Evolutionary conservation across 805 yeast species (phyloP).

Genomic region (Candida ipomoeae): DNA sequence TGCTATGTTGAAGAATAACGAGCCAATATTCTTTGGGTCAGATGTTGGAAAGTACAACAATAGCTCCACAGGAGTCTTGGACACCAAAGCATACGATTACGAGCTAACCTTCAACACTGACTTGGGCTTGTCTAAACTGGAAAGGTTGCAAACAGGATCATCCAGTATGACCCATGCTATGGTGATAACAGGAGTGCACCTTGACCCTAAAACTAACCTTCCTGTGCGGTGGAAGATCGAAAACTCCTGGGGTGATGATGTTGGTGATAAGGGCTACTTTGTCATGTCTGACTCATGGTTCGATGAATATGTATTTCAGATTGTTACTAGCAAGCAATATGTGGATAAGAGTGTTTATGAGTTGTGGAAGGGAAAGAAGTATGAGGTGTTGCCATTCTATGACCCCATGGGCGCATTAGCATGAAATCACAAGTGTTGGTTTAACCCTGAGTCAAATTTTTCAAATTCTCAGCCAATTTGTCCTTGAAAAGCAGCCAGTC

Average conservation of each 20-base stretch:
- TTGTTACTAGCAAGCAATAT: constrained; percentile 36
- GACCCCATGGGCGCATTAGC: constrained; percentile 46
- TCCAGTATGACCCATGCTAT: constrained; percentile 89
- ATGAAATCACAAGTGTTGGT: constrained; percentile 5
- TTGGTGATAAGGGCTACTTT: constrained; percentile 40
- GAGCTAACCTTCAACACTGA: constrained; percentile 50
- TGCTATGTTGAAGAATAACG: constrained; percentile 63
- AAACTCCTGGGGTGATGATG: constrained; percentile 42
- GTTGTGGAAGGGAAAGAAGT: constrained; percentile 32
- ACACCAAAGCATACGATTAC: constrained; percentile 64
- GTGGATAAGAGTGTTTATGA: constrained; percentile 35
- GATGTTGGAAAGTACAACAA: constrained; percentile 81
- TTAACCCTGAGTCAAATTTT: background rate
- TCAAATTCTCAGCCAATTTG: constrained; percentile 1
- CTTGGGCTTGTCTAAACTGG: constrained; percentile 54
- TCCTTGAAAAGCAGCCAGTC: constrained; percentile 8
- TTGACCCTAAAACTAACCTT: constrained; percentile 45
- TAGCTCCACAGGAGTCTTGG: constrained; percentile 65
- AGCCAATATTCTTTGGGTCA: constrained; percentile 84
- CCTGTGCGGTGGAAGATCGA: constrained; percentile 45
- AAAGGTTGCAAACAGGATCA: constrained; percentile 65
- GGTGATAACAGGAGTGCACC: constrained; percentile 77
- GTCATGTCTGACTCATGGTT: constrained; percentile 45
- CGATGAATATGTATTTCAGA: constrained; percentile 40
- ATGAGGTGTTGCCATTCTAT: constrained; percentile 32